Evolutionary conservation across 371 early-diverging fungal species (phyloP), one percentile per base, ranked within the genome.

Genomic region (Mucor sp.): DNA sequence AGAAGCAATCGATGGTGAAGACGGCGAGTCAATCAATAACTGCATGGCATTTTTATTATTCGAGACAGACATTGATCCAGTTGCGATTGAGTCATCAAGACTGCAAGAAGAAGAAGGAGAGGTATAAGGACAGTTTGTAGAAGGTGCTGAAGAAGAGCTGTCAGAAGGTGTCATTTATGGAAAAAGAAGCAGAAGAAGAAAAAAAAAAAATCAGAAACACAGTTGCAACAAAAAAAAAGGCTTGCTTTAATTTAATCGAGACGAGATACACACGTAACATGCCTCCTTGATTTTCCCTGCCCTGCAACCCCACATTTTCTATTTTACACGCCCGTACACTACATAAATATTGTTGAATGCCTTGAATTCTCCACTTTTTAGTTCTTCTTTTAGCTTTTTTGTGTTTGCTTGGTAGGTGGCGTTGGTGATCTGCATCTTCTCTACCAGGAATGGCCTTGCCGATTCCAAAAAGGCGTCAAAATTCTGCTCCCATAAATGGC

Each of bases 271-370:
- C 33, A 33, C 33, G 37, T 41, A 27, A 28, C 37, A 32, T 21
- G 1, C n/a, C 39, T 23, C 43, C 6, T 58, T 44, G 41, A 58
- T 58, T 53, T 33, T n/a, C 32, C 12, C 43, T 41, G 7, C 33
- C 8, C 33, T 6, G 33, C 8, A 33, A 6, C 33, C 8, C 9
- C 37, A 35, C 37, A 35, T 35, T 35, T 35, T 21, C 27, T n/a
- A 58, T 21, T 58, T 60, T 33, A 47, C 43, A 27, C 47, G 41
- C 3, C 71, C 67, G 50, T 62, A 70, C 12, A 44, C 62, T 33
- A 62, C 53, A 70, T 65, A 58, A 14, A 70, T 39, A 27, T 70
- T 70, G 47, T 55, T 71, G 35, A 71, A 71, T 48, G 71, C 44
- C 11, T 60, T 71, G 28, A 59, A 58, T 5, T 53, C 15, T 15